Base-by-base conservation (phyloP, 2,329 filamentous ascomycete genomes). In the Microascus cirrosus region DNA sequence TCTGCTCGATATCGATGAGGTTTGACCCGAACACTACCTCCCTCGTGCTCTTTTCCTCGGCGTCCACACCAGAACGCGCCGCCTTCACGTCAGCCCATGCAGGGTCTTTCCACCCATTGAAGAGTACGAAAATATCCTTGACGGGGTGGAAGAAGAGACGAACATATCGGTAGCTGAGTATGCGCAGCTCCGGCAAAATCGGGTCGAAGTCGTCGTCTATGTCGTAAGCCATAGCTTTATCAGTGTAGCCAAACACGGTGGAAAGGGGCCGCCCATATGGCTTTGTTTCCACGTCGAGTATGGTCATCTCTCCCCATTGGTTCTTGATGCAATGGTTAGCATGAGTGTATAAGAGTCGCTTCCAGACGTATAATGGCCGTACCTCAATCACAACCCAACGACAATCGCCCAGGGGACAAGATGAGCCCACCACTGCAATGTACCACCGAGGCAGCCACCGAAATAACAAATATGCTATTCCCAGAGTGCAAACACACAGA, bases 91-190 rank as follows among this genome's bases (percentile, higher is more conserved):
- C 83, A 2, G 82, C 89, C 94, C 94, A 99, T 25, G 81, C 75
- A 0, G 93, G 91, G 66, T 99, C 94, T 70, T 95, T 96, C 94
- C 94, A 99, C 35, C 89, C 90, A 65, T 85, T 92, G 59, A 86
- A 89, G 3, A 95, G 78, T 32, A 92, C 75, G 63, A 97, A 97
- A 70, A 87, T 94, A 72, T 96, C 94, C 65, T 89, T 88, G 13
- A 90, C 68, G 1, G 93, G 91, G 66, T 99, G 90, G 68, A 89
- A 97, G 68, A 87, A 93, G 65, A 99, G 91, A 55, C 90, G 87
- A 61, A 99, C 87, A 68, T 99, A 97, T 63, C 94, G 86, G 71
- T 97, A 99, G 66, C 95, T 90, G 59, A 99, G 75, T 57, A 85
- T 87, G 28, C 87, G 84, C 20, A 99, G 78, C 60, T 86, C 76